A percentile compares a stretch with the other conserved stretches of the same genome.
Evolutionary conservation across 139 green algal species (phyloP).

Genomic region (Chlorella sp.): DNA sequence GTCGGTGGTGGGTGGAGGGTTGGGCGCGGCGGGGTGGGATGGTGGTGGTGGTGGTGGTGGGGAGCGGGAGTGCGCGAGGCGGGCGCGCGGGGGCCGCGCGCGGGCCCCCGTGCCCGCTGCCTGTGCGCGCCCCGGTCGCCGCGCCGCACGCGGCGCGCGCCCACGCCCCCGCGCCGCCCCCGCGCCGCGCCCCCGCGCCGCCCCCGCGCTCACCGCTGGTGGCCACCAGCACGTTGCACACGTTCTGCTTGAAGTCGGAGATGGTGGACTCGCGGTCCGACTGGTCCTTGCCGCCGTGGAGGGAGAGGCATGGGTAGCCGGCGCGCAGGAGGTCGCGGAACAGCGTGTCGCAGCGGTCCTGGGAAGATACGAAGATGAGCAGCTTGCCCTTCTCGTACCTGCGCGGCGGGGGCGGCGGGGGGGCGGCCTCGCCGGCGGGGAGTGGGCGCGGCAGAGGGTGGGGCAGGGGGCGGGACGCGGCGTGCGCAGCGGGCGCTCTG

Average conservation of each 20-base stretch:
- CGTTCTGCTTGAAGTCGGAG: conserved; percentile 92
- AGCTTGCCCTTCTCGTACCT: conserved; percentile 84
- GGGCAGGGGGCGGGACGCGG: neutral
- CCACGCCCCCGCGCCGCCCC: no score
- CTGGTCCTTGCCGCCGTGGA: conserved; percentile 99
- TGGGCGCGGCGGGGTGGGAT: neutral
- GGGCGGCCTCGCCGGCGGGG: neutral
- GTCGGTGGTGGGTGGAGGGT: neutral
- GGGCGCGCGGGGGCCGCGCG: no score
- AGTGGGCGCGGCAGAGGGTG: neutral
- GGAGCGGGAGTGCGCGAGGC: no score
- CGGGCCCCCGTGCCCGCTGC: no score
- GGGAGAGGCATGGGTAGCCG: conserved; percentile 47
- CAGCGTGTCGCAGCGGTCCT: conserved; percentile 94
- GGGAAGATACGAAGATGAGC: conserved; percentile 85
- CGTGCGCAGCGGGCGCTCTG: neutral
- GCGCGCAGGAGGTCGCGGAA: conserved; percentile 83
- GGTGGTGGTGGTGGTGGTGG: no score
- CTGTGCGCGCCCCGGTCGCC: no score
- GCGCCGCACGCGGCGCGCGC: no score
- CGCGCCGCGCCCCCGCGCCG: no score
- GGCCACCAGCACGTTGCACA: conserved; percentile 92
- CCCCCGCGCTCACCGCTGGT: conserved; percentile 52
- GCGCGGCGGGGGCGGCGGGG: neutral
- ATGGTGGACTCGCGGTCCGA: conserved; percentile 94